Conservation (phyloP, 2,329 filamentous ascomycete species). For the Cladorrhinum sp. region DNA sequence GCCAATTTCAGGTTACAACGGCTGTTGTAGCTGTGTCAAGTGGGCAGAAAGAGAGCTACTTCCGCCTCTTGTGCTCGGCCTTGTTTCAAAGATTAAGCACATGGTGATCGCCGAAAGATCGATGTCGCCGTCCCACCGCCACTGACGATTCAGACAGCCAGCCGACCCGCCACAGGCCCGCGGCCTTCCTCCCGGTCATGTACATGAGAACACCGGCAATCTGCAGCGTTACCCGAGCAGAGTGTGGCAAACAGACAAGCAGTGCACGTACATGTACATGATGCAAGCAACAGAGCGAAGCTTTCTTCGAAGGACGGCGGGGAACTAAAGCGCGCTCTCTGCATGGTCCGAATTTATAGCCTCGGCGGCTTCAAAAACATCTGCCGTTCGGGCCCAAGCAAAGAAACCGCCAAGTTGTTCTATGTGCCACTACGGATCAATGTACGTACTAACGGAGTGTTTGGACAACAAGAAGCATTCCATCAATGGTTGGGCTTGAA, state of each 20-base stretch:
- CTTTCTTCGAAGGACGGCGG: not conserved
- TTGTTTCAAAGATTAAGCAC: slow-evolving; percentile 6
- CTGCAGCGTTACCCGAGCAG: slow-evolving; percentile 2
- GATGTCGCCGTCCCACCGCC: not conserved
- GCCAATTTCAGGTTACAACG: slow-evolving; percentile 9
- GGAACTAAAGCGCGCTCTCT: not conserved
- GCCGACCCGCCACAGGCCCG: slow-evolving; percentile 1
- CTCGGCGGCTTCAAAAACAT: not conserved
- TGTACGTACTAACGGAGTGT: not conserved
- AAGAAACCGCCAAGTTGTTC: not conserved
- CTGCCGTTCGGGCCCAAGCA: no score
- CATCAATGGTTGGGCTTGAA: not conserved
- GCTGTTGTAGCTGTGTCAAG: not conserved
- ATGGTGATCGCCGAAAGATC: not conserved
- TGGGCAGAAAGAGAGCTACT: not conserved
- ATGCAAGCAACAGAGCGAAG: not conserved
- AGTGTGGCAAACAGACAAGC: not conserved
- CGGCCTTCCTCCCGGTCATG: not conserved
- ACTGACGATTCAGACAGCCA: slow-evolving; percentile 4
- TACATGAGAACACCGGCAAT: slow-evolving; percentile 1
- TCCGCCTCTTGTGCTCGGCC: not conserved
- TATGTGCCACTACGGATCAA: not conserved
- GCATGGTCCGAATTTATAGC: not conserved
- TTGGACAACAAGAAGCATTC: not conserved
- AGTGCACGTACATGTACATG: not conserved